Evolutionary conservation across 2,329 filamentous ascomycete genomes (phyloP).

Genomic region (Ophiocordyceps camponoti-leonardi): DNA sequence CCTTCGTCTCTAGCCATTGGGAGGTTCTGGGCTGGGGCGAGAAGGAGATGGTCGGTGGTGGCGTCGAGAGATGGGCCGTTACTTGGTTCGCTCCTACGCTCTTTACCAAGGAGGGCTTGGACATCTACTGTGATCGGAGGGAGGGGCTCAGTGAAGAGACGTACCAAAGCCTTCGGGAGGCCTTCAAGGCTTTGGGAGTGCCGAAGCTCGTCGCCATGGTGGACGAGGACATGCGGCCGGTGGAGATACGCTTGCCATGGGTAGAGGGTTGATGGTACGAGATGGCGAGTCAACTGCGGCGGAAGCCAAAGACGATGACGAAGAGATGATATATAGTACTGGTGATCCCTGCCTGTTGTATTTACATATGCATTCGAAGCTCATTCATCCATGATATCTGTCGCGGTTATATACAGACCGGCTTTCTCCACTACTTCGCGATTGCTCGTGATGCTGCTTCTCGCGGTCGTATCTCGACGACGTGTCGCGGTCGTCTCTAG

Average conservation of each 20-base stretch:
- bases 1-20: conserved; percentile 60
- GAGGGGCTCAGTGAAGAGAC: conserved; percentile 42
- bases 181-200: conserved; percentile 28
- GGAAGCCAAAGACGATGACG: background rate
- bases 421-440: too few species aligned
- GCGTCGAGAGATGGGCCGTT: conserved; percentile 51
- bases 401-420: too few species aligned
- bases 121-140: conserved; percentile 52
- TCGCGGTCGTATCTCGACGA: too few species aligned
- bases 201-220: conserved; percentile 35
- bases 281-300: conserved; percentile 1
- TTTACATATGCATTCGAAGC: background rate
- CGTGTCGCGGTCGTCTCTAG: too few species aligned
- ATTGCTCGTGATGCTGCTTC: too few species aligned
- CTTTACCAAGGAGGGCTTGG: conserved; percentile 69
- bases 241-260: conserved; percentile 36
- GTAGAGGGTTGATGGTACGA: conserved; percentile 7
- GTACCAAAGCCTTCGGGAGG: conserved; percentile 35
- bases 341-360: background rate
- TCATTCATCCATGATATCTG: too few species aligned
- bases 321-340: too few species aligned
- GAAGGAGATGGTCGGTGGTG: conserved; percentile 18
- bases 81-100: conserved; percentile 73
- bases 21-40: conserved; percentile 65
- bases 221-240: conserved; percentile 28